phyloP scores from a whole-genome alignment of 2,329 filamentous ascomycete genomes.

The Diaporthe longicolla region DNA sequence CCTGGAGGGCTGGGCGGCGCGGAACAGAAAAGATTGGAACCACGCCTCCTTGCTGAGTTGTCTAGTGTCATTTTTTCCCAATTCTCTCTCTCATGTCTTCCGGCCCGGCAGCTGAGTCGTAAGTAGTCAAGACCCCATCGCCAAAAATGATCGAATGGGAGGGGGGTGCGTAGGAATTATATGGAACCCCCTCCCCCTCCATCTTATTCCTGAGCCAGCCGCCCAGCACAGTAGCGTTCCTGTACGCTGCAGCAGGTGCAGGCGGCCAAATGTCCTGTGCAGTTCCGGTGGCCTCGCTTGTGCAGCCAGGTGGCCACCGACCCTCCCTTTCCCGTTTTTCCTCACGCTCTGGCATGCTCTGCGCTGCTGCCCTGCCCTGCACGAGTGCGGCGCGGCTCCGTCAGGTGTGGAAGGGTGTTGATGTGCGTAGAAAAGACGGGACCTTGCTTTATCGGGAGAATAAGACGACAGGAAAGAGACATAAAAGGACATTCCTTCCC shows the following conservation, averaged over 20 bases:
- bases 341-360: neutral
- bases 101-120: slow-evolving; percentile 31
- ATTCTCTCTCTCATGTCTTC: slow-evolving; percentile 13
- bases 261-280: slow-evolving; percentile 42
- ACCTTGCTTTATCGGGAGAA: slow-evolving; percentile 27
- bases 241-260: slow-evolving; percentile 42
- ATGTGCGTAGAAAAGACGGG: slow-evolving; percentile 24
- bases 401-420: slow-evolving; percentile 1
- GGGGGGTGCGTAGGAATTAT: slow-evolving; percentile 38
- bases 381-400: slow-evolving; percentile 29
- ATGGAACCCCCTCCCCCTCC: slow-evolving; percentile 25
- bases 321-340: slow-evolving; percentile 32
- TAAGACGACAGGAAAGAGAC: slow-evolving; percentile 5
- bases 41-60: slow-evolving; percentile 41
- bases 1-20: slow-evolving; percentile 31
- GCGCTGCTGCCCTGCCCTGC: slow-evolving; percentile 24
- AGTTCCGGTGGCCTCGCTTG: slow-evolving; percentile 42
- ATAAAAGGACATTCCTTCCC: slow-evolving; percentile 13
- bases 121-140: slow-evolving; percentile 27
- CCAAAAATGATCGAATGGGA: slow-evolving; percentile 33
- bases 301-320: slow-evolving; percentile 36
- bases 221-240: slow-evolving; percentile 42
- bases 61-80: slow-evolving; percentile 29
- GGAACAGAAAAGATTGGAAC: slow-evolving; percentile 36
- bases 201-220: slow-evolving; percentile 24